Conservation (phyloP, 2,329 filamentous ascomycete genomes). For the Aureobasidium sp. region DNA sequence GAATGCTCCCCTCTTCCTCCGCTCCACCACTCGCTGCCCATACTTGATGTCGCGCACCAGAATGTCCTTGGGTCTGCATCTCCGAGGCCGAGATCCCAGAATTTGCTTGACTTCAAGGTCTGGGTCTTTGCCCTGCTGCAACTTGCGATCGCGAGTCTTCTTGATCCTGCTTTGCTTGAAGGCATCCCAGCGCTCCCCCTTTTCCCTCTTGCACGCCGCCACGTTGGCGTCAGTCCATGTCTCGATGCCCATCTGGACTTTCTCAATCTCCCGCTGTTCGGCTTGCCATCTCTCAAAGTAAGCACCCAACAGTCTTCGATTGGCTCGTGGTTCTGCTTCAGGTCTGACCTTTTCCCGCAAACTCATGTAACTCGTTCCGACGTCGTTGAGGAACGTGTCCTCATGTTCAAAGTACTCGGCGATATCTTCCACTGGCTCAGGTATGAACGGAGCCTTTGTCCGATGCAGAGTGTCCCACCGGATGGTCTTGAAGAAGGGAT, state of each 20-base stretch:
- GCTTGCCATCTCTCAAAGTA: constrained; percentile 21
- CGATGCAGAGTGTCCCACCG: constrained; percentile 70
- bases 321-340: constrained; percentile 14
- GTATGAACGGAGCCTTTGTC: constrained; percentile 70
- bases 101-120: not conserved
- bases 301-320: constrained; percentile 15
- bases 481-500: constrained; percentile 76
- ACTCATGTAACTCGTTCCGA: constrained; percentile 20
- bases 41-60: constrained; percentile 67
- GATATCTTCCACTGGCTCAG: constrained; percentile 52
- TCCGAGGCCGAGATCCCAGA: constrained; percentile 48
- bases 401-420: constrained; percentile 90
- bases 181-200: constrained; percentile 24
- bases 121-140: not conserved
- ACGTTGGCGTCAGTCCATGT: constrained; percentile 25
- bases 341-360: constrained; percentile 20
- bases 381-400: constrained; percentile 52
- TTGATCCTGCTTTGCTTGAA: constrained; percentile 25
- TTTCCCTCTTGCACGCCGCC: constrained; percentile 27
- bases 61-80: constrained; percentile 76
- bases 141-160: constrained; percentile 22
- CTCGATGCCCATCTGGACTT: constrained; percentile 26
- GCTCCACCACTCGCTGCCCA: constrained; percentile 62
- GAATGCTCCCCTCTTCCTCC: constrained; percentile 78
- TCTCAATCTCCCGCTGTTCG: constrained; percentile 24